phyloP scores from a whole-genome alignment of 1,139 yeast species.

The Candida smagusa region DNA sequence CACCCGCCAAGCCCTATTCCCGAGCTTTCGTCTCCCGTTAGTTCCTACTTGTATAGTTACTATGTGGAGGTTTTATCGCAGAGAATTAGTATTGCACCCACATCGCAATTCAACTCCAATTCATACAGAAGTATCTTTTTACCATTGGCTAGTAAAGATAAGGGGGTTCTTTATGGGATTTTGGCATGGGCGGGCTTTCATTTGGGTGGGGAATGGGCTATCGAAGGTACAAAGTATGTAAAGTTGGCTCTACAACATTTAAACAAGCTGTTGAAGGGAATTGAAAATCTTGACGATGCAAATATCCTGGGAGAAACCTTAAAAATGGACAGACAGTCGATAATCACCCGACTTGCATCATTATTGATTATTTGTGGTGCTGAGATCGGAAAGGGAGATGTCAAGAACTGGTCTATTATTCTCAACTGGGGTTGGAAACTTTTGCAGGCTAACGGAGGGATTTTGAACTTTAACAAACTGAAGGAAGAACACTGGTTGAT shows the following conservation, averaged over 20 bases:
- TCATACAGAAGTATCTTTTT: conserved; percentile 70
- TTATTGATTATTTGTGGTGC: conserved; percentile 66
- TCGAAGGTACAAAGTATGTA: conserved; percentile 39
- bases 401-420: conserved; percentile 62
- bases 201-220: conserved; percentile 44
- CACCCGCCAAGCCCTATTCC: conserved; percentile 11
- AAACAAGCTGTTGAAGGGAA: conserved; percentile 15
- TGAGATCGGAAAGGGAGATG: conserved; percentile 76
- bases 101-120: conserved; percentile 51
- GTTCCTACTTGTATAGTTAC: conserved; percentile 53
- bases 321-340: conserved; percentile 21
- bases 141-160: conserved; percentile 70
- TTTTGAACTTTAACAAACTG: conserved; percentile 49
- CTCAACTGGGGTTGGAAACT: conserved; percentile 61
- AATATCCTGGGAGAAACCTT: neutral
- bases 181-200: conserved; percentile 80
- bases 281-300: conserved; percentile 1
- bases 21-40: conserved; percentile 9
- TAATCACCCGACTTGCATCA: conserved; percentile 56
- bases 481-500: conserved; percentile 70
- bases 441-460: conserved; percentile 56
- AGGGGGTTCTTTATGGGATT: conserved; percentile 65
- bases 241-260: conserved; percentile 46
- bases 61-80: conserved; percentile 59
- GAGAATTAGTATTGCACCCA: conserved; percentile 63